Base-by-base conservation (phyloP, 78 protist species). In the Trichosphaerium sp. region DNA sequence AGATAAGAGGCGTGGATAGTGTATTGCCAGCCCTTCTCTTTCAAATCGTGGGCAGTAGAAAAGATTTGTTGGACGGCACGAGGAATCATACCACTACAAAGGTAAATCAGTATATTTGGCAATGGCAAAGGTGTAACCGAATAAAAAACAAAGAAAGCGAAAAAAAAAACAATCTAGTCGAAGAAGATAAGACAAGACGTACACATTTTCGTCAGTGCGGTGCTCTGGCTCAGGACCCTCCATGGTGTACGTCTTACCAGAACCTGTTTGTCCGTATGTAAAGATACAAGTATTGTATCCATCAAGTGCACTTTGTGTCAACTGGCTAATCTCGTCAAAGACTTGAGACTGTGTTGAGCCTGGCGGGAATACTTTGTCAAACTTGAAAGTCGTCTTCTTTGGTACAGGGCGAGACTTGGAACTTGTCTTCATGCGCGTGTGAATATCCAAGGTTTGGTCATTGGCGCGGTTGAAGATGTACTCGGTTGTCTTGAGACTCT, bases 201-300 rank as follows among this genome's bases (percentile, higher is more conserved):
- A n/a, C 51, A 47, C 35, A 21, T 21, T 47, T 47, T 21, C 21
- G 18, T 47, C 51, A 47, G 18, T 47, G 51, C 51, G 51, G 51
- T 21, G 18, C 51, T 21, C 51, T 21, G 18, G n/a, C n/a, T 15
- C 8, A 0, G 39, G 60, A 7, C 92, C 95, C 23, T 71, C 77
- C 89, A 90, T 86, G 12, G 88, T 86, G 76, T 71, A 71, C 10
- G 92, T 87, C 65, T 89, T 89, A 7, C 94, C 94, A 29, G 69
- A 12, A 15, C 79, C 40, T 25, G 87, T 83, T 37, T 76, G 81
- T 29, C 95, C 95, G 69, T 87, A 90, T 8, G 91, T 87, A 58
- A 90, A 90, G 52, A 90, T 76, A 74, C 95, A 90, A 8, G 85
- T 80, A 60, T 87, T 79, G 73, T 74, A 84, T 0, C 95, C 95